phyloP scores from a whole-genome alignment of 805 yeast genomes.

The Blastobotrys terrestris region DNA sequence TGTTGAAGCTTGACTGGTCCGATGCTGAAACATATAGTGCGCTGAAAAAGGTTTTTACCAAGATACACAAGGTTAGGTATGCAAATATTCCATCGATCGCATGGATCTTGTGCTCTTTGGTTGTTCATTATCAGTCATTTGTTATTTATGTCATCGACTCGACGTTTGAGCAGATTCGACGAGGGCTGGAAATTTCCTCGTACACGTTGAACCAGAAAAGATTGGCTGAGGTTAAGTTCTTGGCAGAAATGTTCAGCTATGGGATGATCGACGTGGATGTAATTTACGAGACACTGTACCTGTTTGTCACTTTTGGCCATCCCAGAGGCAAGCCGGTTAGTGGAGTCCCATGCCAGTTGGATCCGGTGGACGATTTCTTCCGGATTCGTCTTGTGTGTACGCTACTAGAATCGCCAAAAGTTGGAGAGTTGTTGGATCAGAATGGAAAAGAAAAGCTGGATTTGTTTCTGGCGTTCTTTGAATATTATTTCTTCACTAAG shows the following conservation, averaged over 20 bases:
- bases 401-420: conserved; percentile 31
- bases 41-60: conserved; percentile 42
- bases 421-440: conserved; percentile 6
- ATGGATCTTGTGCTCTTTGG: conserved; percentile 36
- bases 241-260: conserved; percentile 51
- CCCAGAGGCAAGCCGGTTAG: conserved; percentile 50
- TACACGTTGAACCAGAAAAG: conserved; percentile 54
- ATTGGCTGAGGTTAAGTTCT: conserved; percentile 52
- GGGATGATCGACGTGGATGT: conserved; percentile 42
- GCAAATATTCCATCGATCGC: conserved; percentile 50
- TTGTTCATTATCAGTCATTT: conserved; percentile 36
- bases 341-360: conserved; percentile 39
- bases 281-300: conserved; percentile 47
- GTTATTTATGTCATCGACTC: conserved; percentile 50
- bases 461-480: conserved; percentile 52
- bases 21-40: conserved; percentile 33
- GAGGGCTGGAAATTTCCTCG: conserved; percentile 62
- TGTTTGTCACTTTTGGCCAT: conserved; percentile 61
- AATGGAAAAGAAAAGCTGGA: conserved; percentile 26
- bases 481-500: conserved; percentile 64
- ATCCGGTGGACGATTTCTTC: conserved; percentile 63
- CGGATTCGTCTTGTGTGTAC: conserved; percentile 52
- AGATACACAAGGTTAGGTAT: conserved; percentile 56
- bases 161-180: conserved; percentile 52
- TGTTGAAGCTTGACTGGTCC: conserved; percentile 44